phyloP scores from a whole-genome alignment of 2,329 filamentous ascomycete genomes.

The Xylariaceae sp. region DNA sequence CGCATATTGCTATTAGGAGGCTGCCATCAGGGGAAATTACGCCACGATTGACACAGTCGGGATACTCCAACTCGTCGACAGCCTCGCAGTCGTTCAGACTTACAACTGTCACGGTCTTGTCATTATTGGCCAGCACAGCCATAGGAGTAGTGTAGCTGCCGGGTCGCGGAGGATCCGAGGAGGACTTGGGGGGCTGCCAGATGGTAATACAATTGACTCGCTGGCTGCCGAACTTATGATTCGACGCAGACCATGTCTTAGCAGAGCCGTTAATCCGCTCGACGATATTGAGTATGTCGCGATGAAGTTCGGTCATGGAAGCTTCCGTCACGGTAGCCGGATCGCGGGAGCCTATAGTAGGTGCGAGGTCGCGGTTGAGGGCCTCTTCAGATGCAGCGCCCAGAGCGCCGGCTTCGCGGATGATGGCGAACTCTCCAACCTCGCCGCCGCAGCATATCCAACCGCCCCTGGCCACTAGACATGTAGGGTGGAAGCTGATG shows the following conservation, averaged over 20 bases:
- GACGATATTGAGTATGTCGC: slow-evolving; percentile 42
- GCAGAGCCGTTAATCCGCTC: slow-evolving; percentile 45
- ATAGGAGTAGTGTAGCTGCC: slow-evolving; percentile 59
- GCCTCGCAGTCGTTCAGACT: slow-evolving; percentile 70
- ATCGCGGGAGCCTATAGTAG: slow-evolving; percentile 33
- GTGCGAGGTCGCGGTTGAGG: slow-evolving; percentile 32
- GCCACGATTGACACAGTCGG: slow-evolving; percentile 89
- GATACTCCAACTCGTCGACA: slow-evolving; percentile 74
- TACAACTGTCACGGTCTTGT: slow-evolving; percentile 86
- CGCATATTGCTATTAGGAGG: slow-evolving; percentile 81
- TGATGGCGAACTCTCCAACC: slow-evolving; percentile 83
- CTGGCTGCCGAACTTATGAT: slow-evolving; percentile 61
- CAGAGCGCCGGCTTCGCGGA: slow-evolving; percentile 55
- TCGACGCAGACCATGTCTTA: slow-evolving; percentile 56
- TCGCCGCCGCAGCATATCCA: slow-evolving; percentile 93
- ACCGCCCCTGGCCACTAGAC: slow-evolving; percentile 82
- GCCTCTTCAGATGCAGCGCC: slow-evolving; percentile 42
- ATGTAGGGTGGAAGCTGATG: slow-evolving; percentile 77
- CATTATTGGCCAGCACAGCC: slow-evolving; percentile 87
- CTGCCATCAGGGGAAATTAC: slow-evolving; percentile 90
- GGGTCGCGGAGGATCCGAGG: slow-evolving; percentile 34
- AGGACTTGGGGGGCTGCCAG: slow-evolving; percentile 58
- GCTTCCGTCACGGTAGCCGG: slow-evolving; percentile 39
- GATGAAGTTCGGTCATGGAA: slow-evolving; percentile 38
- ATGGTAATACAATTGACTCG: slow-evolving; percentile 71